phyloP scores from a whole-genome alignment of 208 protist species.

The Leishmania braziliensis region DNA sequence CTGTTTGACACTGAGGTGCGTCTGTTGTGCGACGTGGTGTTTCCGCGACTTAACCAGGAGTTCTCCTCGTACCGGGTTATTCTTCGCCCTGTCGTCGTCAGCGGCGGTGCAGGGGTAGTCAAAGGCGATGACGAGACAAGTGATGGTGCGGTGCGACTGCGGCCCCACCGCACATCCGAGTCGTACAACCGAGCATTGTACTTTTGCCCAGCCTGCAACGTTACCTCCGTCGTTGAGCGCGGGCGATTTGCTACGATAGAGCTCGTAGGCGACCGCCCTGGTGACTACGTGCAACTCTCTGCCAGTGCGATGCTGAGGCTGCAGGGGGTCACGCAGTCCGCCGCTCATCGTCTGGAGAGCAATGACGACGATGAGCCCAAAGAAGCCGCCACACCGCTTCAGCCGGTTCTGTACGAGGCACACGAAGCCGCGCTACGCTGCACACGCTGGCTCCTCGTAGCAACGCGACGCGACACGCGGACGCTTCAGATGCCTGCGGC shows the following conservation, averaged over 20 bases:
- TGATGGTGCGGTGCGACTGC: neutral
- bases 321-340: neutral
- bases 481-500: conserved; percentile 55
- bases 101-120: neutral
- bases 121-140: neutral
- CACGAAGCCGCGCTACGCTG: conserved; percentile 48
- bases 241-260: conserved; percentile 71
- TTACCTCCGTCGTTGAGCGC: conserved; percentile 56
- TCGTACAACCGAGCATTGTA: conserved; percentile 43
- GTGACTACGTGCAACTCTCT: conserved; percentile 59
- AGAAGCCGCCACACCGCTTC: conserved; percentile 21
- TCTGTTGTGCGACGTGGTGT: conserved; percentile 55
- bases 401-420: conserved; percentile 62
- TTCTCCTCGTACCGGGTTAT: conserved; percentile 39
- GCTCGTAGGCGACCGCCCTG: conserved; percentile 77
- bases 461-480: conserved; percentile 45
- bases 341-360: neutral
- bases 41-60: conserved; percentile 73
- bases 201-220: conserved; percentile 46
- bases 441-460: conserved; percentile 60
- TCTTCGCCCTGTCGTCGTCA: conserved; percentile 52
- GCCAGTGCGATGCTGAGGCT: conserved; percentile 54
- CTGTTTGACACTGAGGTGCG: conserved; percentile 81
- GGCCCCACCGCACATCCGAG: conserved; percentile 31
- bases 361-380: neutral